Evolutionary conservation across 257 asterid genomes (phyloP).

Genomic region (Nicotiana tabacum): DNA sequence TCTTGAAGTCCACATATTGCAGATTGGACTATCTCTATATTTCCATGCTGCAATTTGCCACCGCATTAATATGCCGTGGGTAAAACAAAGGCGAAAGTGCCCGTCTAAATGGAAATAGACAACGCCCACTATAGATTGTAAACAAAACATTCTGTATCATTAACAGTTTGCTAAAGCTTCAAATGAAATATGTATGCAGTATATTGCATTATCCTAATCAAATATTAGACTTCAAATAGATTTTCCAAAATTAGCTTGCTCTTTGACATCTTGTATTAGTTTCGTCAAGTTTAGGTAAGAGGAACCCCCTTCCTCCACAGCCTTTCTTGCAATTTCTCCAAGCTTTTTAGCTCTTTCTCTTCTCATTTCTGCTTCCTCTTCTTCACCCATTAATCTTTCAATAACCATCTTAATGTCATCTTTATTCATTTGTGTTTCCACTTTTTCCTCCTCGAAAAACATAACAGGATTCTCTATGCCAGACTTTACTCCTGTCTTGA

Average conservation of each 20-base stretch:
- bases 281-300: slow-evolving; percentile 21
- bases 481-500: slow-evolving; percentile 37
- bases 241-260: slow-evolving; percentile 5
- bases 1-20: too few relatives aligned
- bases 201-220: neutral
- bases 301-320: slow-evolving; percentile 35
- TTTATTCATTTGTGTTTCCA: slow-evolving; percentile 29
- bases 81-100: too few relatives aligned
- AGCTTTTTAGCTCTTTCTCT: slow-evolving; percentile 35
- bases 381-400: slow-evolving; percentile 28
- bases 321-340: slow-evolving; percentile 29
- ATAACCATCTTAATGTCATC: slow-evolving; percentile 14
- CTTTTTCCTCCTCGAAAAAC: slow-evolving; percentile 32
- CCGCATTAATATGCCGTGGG: too few relatives aligned
- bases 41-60: too few relatives aligned
- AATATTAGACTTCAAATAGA: neutral
- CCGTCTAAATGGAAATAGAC: too few relatives aligned
- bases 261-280: slow-evolving; percentile 30
- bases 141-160: neutral
- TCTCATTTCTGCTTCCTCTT: slow-evolving; percentile 36
- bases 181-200: neutral
- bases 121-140: too few relatives aligned
- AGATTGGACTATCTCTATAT: too few relatives aligned
- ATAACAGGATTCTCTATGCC: slow-evolving; percentile 36
- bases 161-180: neutral